Evolutionary conservation across 108 stramenopile species (phyloP), one percentile per base, ranked within the genome.

Genomic region (Fragilariopsis cylindrus): DNA sequence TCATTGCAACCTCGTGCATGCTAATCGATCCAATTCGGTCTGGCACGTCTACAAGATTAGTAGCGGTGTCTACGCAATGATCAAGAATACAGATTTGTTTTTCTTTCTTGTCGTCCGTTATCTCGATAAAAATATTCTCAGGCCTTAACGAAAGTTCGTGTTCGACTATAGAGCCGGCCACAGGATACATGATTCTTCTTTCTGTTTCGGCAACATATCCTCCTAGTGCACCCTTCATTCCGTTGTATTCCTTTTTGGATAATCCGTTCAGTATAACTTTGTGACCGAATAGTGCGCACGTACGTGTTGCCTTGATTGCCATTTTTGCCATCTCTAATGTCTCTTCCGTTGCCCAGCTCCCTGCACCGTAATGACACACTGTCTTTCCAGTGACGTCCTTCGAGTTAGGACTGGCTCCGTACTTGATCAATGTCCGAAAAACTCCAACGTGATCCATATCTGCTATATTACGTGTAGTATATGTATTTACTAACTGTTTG

Each of bases 301-400:
- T 47, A 71, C 77, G 54, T 5, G 68, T 41, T 50, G 84, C 84
- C n/a, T 47, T 50, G 57, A 80, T 80, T 41, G 71, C 71, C 69
- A 71, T 65, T 67, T 79, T 78, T 13, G 49, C 70, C 30, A 80
- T 62, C 9, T 72, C 57, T 40, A 85, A 18, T 11, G 81, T 81
- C 78, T 71, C 75, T 4, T 70, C 44, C 7, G 81, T 85, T 12
- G 84, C 84, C 77, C 79, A 76, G 16, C 47, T 69, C 4, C 84
- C 84, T n/a, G 81, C 81, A 45, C 84, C 77, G 63, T 85, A 85
- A 39, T 85, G 84, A 15, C 43, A 45, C 15, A 85, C 78, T 44
- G 84, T 82, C 65, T 85, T 85, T 1, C 84, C 84, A 12, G 41
- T 47, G 42, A 82, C 84, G 71, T 85, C 84, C 44, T 65, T 60